Conservation (phyloP, 768 basidiomycete genomes). For the Leccinum sublutescens region DNA sequence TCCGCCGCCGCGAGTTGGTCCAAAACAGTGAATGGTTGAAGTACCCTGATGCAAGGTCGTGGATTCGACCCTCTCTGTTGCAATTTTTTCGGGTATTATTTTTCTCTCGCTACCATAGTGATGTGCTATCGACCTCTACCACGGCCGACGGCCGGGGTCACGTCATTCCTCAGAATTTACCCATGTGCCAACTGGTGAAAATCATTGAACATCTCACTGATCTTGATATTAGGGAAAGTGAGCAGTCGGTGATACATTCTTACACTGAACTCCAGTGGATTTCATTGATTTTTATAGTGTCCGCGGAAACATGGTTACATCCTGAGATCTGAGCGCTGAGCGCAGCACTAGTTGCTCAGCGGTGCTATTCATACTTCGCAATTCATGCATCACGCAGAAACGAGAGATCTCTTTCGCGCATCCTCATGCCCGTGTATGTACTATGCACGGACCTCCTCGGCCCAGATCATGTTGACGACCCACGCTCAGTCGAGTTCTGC, state of each 20-base stretch:
- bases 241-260: no score
- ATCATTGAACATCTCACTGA: no score
- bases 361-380: background rate
- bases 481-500: background rate
- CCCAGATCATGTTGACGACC: background rate
- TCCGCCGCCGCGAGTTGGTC: conserved; percentile 15
- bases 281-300: no score
- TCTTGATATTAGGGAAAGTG: no score
- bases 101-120: no score
- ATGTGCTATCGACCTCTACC: no score
- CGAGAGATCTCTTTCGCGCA: background rate
- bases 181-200: no score
- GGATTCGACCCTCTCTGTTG: no score
- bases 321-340: background rate
- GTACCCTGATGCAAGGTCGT: conserved; percentile 47
- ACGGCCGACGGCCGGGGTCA: no score
- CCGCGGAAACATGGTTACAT: background rate
- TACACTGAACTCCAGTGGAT: no score
- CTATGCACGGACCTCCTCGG: background rate
- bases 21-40: conserved; percentile 86
- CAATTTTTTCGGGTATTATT: no score
- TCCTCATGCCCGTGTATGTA: background rate
- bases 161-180: no score
- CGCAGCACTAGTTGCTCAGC: background rate
- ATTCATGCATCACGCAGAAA: background rate